Evolutionary conservation across 1,284 basidiomycete genomes (phyloP), one percentile per base, ranked within the genome.

Genomic region (Naganishia cerealis): DNA sequence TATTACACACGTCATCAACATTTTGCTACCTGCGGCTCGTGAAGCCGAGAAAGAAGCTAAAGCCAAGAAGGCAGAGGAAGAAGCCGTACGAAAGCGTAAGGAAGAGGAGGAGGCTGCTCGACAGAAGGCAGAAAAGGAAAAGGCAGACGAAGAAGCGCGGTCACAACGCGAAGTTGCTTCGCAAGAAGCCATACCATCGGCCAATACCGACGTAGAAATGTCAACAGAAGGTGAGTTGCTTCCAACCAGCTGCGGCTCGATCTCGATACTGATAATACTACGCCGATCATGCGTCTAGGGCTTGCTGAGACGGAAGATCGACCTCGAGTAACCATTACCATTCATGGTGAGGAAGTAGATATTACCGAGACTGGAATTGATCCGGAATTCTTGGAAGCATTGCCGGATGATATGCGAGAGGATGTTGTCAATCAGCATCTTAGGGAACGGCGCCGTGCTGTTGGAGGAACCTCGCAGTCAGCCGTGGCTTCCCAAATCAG

Each of bases 361-460:
- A 99, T 99, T 76, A 99, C 96, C 10, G 94, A 98, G 75, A 95
- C 94, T 16, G 96, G 96, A 9, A 98, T 99, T 75, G 96, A 99
- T 78, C 93, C 94, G 1, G 94, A 92, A 10, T 99, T 99, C 86
- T 83, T 99, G 65, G 94, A 98, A 80, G 96, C 96, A 21, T 82
- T 99, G 33, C 96, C 96, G 0, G 96, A 99, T 77, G 95, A 99
- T 73, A 96, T 99, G 90, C 88, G 96, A 57, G 95, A 97, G 77
- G 96, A 99, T 78, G 94, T 99, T 36, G 85, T 99, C 63, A 95
- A 95, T 76, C 96, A 99, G 78, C 94, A 99, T 77, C 88, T 98
- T 74, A 89, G 94, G 15, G 95, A 98, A 76, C 70, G 67, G 63
- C 18, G 39, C 36, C 62, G 57, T 16, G 86, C 90, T 0, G 75